Evolutionary conservation across 2,329 filamentous ascomycete species (phyloP), one percentile per base, ranked within the genome.

Genomic region (Neofusicoccum parvum): DNA sequence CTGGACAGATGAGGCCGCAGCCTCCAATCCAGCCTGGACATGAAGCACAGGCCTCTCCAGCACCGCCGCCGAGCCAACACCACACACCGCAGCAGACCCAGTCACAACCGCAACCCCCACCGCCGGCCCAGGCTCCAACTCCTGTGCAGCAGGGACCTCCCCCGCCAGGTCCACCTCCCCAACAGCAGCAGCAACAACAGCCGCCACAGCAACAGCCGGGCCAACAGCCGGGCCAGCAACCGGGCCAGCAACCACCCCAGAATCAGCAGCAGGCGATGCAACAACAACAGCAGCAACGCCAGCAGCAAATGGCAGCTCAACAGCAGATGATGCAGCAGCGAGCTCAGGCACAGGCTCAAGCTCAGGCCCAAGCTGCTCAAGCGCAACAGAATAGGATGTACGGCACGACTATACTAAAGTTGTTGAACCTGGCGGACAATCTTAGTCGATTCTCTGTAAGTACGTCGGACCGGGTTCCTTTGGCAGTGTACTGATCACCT

Each of bases 391-490:
- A 68, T 43, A 64, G 69, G 15, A 73, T 78, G 62, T 79, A 77
- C 66, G 80, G 80, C 32, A 73, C 79, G 20, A 80, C 81, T 23
- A 82, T 87, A 11, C 69, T 88, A 66, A 81, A 81, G 68, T 73
- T 89, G 45, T 78, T 87, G 68, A 80, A 80, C 51, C 87, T 88
- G 69, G 83, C 84, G 10, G 85, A 88, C 68, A 79, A 83, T 53
- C 75, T 89, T 17, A 83, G 84, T 66, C 78, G 74, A 51, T 87
- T 83, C 70, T 90, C 73, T 79, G 86, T 78, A 87, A 89, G 74
- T 65, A 43, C 15, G 3, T 2, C 9, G 12, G 20, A n/a, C 14
- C 9, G 11, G 20, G 37, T 14, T n/a, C 12, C 43, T 43, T 17
- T 15, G 20, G 23, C 34, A 27, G 10, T 37, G 32, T 10, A 36